phyloP scores from a whole-genome alignment of 2,329 filamentous ascomycete species.

The Esteya vermicola region DNA sequence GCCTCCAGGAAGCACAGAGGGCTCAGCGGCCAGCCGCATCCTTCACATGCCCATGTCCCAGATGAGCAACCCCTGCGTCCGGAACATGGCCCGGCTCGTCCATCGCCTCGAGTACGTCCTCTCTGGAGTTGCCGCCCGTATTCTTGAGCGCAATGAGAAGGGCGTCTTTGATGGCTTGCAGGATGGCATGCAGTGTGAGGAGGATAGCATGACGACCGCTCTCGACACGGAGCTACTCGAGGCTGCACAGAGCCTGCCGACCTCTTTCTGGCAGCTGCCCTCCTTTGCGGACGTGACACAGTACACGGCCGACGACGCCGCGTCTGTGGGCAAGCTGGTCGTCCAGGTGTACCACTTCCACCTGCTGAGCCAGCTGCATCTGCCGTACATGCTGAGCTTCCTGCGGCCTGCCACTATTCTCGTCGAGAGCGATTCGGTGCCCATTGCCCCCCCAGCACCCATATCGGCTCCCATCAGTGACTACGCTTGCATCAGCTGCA shows the following conservation, averaged over 20 bases:
- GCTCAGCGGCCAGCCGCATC: not conserved
- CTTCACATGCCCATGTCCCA: not conserved
- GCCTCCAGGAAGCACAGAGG: slow-evolving; percentile 12
- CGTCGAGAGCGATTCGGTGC: not conserved
- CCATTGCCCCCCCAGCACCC: too few species aligned
- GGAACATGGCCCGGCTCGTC: not conserved
- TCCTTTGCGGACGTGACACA: not conserved
- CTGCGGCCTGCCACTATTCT: too few species aligned
- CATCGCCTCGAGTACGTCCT: not conserved
- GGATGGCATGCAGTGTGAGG: too few species aligned
- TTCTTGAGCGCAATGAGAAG: slow-evolving; percentile 3
- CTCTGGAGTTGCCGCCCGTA: not conserved
- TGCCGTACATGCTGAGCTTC: slow-evolving; percentile 16
- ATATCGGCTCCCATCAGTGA: not conserved
- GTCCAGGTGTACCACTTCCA: slow-evolving; percentile 13
- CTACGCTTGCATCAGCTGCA: not conserved
- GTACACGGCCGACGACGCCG: not conserved
- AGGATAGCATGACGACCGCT: not conserved
- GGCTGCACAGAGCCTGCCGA: not conserved
- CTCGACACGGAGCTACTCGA: not conserved
- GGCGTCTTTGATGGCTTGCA: too few species aligned
- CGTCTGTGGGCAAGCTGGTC: not conserved
- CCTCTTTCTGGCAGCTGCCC: not conserved
- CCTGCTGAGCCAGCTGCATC: slow-evolving; percentile 25
- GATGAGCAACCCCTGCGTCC: too few species aligned